phyloP scores from a whole-genome alignment of 2,329 filamentous ascomycete genomes.

The Cladophialophora bantiana region DNA sequence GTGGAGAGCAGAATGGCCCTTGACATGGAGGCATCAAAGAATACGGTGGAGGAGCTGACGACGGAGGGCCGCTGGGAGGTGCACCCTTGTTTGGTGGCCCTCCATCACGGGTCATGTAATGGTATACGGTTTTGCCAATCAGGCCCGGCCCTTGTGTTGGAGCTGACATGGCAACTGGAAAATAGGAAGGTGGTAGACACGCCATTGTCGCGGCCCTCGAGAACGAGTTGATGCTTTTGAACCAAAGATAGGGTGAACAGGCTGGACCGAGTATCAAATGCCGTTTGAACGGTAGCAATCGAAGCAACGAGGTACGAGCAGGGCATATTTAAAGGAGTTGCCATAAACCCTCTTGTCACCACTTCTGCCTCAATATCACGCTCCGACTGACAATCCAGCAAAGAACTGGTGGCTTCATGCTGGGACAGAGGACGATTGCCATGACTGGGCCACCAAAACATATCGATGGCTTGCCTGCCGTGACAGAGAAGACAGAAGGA shows the following conservation, averaged over 20 bases:
- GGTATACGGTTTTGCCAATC: slow-evolving; percentile 35
- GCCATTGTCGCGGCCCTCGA: slow-evolving; percentile 39
- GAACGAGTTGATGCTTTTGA: background rate
- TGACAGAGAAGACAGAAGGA: background rate
- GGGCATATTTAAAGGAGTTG: background rate
- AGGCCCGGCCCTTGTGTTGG: slow-evolving; percentile 26
- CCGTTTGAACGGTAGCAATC: background rate
- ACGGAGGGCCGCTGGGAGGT: slow-evolving; percentile 39
- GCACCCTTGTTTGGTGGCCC: slow-evolving; percentile 44
- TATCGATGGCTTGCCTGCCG: background rate
- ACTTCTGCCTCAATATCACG: background rate
- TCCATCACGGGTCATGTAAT: slow-evolving; percentile 44
- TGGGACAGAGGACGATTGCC: background rate
- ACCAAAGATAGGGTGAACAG: background rate
- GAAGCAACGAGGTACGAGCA: slow-evolving; percentile 2
- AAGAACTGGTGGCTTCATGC: background rate
- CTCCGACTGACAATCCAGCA: background rate
- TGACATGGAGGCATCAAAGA: slow-evolving; percentile 15
- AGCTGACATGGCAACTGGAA: slow-evolving; percentile 20
- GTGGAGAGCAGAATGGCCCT: slow-evolving; percentile 12
- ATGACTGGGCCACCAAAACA: background rate
- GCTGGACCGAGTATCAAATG: background rate
- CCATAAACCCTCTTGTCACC: slow-evolving; percentile 1
- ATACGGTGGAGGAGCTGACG: slow-evolving; percentile 25
- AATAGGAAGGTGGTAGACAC: slow-evolving; percentile 38